A percentile compares a stretch with the other conserved stretches of the same genome.
Evolutionary conservation across 495 filamentous ascomycete genomes (phyloP).

Genomic region (Tuber calosporum): DNA sequence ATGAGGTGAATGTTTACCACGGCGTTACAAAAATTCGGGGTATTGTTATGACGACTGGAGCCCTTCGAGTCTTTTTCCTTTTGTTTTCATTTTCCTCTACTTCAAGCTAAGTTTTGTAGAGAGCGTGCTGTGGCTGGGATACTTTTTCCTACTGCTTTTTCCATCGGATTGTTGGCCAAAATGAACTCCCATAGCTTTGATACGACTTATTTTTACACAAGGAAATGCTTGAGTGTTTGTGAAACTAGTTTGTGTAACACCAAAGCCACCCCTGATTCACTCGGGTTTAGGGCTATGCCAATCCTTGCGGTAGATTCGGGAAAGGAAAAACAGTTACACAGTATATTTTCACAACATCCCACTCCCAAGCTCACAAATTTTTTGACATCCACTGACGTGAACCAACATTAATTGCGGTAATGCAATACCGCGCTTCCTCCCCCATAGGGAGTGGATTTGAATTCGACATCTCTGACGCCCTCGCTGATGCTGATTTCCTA

Average conservation of each 20-base stretch:
- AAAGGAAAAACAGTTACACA: not conserved
- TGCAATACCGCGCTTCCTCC: conserved; percentile 56
- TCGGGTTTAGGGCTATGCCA: not conserved
- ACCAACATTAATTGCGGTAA: conserved; percentile 5
- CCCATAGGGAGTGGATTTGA: conserved; percentile 82
- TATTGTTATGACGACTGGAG: not conserved
- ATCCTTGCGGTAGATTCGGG: not conserved
- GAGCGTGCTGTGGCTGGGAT: not conserved
- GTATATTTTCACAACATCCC: not conserved
- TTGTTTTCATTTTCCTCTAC: not conserved
- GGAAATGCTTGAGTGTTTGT: not conserved
- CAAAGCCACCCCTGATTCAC: too few species aligned
- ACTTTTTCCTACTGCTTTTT: not conserved
- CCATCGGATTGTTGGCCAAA: not conserved
- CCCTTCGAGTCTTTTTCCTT: not conserved
- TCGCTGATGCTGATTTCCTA: conserved; percentile 60
- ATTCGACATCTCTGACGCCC: conserved; percentile 73
- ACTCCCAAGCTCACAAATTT: not conserved
- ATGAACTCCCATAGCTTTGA: not conserved
- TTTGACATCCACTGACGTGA: not conserved
- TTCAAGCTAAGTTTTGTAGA: not conserved
- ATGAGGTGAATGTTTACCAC: conserved; percentile 22
- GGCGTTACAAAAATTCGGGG: not conserved
- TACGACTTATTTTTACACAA: not conserved
- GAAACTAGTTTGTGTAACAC: not conserved